Conservation (phyloP, 2,329 filamentous ascomycete species). For the Arthrobotrys musiformis region DNA sequence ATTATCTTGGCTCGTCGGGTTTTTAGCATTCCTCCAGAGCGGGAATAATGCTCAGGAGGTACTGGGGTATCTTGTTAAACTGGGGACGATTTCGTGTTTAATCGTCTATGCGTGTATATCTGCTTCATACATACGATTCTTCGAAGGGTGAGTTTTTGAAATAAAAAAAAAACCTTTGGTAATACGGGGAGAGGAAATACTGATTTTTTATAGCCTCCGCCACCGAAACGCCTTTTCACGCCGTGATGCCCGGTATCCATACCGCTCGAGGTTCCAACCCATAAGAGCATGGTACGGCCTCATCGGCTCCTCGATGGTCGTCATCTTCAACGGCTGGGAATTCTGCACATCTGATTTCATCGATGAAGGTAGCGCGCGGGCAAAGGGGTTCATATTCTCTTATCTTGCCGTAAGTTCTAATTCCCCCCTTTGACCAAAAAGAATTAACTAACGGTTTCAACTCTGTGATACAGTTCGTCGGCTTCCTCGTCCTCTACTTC, state of each 20-base stretch:
- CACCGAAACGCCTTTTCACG: constrained; percentile 50
- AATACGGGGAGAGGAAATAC: background rate
- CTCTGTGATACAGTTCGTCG: constrained; percentile 21
- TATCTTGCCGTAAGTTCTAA: constrained; percentile 40
- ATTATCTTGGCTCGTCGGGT: constrained; percentile 62
- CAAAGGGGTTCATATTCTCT: constrained; percentile 47
- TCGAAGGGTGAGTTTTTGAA: constrained; percentile 51
- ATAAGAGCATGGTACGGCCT: constrained; percentile 59
- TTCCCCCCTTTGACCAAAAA: background rate
- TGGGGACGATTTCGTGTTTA: constrained; percentile 47
- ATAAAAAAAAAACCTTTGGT: background rate
- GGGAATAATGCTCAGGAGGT: constrained; percentile 58
- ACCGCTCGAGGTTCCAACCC: constrained; percentile 60
- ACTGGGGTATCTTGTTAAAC: constrained; percentile 48
- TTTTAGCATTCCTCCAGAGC: constrained; percentile 62
- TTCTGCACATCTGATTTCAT: constrained; percentile 42
- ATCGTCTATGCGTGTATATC: constrained; percentile 50
- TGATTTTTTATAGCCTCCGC: constrained; percentile 15
- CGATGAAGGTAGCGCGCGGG: constrained; percentile 44
- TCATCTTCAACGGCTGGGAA: constrained; percentile 55
- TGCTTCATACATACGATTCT: constrained; percentile 48
- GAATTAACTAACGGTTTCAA: background rate
- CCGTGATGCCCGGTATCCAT: constrained; percentile 58
- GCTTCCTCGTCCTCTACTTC: constrained; percentile 49
- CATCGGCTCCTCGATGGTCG: constrained; percentile 47